Conservation (phyloP, 1,139 yeast species). For the Sugiyamaella paludigena region DNA sequence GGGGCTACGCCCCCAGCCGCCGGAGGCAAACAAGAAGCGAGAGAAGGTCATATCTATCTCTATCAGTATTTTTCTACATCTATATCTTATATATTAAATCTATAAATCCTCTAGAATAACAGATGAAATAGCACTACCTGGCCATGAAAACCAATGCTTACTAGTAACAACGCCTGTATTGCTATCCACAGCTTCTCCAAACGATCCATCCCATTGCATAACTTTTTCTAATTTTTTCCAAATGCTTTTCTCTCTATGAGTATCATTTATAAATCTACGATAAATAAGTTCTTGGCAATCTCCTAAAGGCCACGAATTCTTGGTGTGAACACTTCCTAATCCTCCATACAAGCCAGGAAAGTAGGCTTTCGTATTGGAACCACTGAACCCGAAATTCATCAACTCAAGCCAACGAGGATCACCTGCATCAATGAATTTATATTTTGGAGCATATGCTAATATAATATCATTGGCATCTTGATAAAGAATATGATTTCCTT, state of each 20-base stretch:
- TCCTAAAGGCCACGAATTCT: constrained; percentile 13
- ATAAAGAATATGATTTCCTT: constrained; percentile 8
- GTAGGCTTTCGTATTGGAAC: constrained; percentile 2
- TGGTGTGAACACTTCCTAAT: constrained; percentile 10
- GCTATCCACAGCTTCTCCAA: constrained; percentile 12
- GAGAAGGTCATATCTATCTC: too few relatives aligned
- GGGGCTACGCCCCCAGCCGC: too few relatives aligned
- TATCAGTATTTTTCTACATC: neutral
- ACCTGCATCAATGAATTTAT: neutral
- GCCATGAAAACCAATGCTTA: constrained; percentile 15
- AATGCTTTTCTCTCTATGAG: constrained; percentile 1
- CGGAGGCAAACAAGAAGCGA: too few relatives aligned
- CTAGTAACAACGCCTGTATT: constrained; percentile 9
- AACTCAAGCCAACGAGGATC: constrained; percentile 8
- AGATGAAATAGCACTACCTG: constrained; percentile 6
- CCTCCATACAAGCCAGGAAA: constrained; percentile 10
- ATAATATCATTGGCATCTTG: constrained; percentile 12
- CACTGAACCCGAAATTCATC: constrained; percentile 10
- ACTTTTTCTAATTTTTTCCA: constrained; percentile 6
- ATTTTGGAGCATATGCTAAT: constrained; percentile 1
- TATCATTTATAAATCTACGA: constrained; percentile 1
- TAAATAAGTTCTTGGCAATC: constrained; percentile 12
- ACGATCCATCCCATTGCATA: constrained; percentile 13
- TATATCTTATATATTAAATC: neutral
- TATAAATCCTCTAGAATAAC: constrained; percentile 5